Evolutionary conservation across 805 yeast genomes (phyloP), one percentile per base, ranked within the genome.

Genomic region (Candida corydali): DNA sequence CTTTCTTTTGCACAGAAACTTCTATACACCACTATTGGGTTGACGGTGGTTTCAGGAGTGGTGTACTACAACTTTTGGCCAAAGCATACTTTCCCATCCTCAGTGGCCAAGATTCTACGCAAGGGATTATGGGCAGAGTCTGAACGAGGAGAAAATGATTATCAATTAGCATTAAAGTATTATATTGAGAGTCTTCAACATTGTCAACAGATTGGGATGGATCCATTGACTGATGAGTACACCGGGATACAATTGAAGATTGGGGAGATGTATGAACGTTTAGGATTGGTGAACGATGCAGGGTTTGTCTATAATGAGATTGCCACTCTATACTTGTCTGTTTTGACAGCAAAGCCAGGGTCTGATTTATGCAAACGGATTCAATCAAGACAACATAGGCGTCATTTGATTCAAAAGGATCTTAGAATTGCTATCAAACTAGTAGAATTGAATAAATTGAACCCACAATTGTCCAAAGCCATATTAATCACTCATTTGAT

Each of bases 241-340:
- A 89, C 97, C 0, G 96, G 97, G 0, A 76, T 91, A 36, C 95
- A 89, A 51, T 67, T 91, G 55, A 86, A 89, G 51, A 65, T 86
- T 24, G 95, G 83, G 8, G 95, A 88, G 51, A 82, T 87, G 87
- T 85, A 78, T 53, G 95, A 86, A 50, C 69, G 80, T 27, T 57
- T 87, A 47, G 71, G 69, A 15, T 70, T 75, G 77, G 45, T 52
- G 22, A 75, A 75, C 10, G 83, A 82, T 36, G 94, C 95, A 0
- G 68, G 75, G 25, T 67, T 70, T 43, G 60, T 86, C 7, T 88
- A 86, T 57, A 65, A 76, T 39, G 91, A 84, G 49, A 63, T 86
- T 33, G 75, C 80, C 10, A 69, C 79, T 3, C 61, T 76, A 26
- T 82, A 78, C 51, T 66, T 77, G 44, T 70, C 75, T 10, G 75